Percentiles rank a stretch among this genome's conserved stretches.
Conservation (phyloP, 257 asterid species). For the Linderniella brevidens region DNA sequence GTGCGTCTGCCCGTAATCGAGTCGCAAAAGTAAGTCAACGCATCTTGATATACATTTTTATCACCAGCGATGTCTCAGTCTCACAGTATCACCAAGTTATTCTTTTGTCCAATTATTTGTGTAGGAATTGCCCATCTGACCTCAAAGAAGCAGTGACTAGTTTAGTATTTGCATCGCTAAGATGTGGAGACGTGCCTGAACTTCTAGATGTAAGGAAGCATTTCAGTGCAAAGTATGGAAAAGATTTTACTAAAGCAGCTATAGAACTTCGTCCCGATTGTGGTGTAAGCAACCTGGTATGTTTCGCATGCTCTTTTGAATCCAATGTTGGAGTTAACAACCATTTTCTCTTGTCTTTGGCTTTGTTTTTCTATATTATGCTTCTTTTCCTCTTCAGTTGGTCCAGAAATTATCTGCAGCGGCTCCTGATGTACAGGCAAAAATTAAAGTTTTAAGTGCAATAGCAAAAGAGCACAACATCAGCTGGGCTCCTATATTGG, state of each 20-base stretch:
- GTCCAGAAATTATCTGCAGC: conserved; percentile 78
- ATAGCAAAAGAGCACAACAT: conserved; percentile 76
- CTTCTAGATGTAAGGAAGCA: conserved; percentile 69
- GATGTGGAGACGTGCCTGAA: conserved; percentile 96
- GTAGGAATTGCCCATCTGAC: conserved; percentile 87
- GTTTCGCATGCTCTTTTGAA: conserved; percentile 9
- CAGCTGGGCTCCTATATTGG: conserved; percentile 59
- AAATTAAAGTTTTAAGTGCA: conserved; percentile 38
- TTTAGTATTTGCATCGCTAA: conserved; percentile 71
- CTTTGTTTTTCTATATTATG: neutral
- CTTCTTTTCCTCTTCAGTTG: conserved; percentile 27
- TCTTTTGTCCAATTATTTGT: conserved; percentile 9
- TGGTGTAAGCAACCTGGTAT: conserved; percentile 93
- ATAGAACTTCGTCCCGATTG: conserved; percentile 78
- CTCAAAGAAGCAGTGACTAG: conserved; percentile 92
- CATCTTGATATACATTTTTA: conserved; percentile 2
- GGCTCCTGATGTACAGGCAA: conserved; percentile 74
- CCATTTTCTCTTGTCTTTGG: conserved; percentile 5
- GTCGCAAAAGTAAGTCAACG: conserved; percentile 68
- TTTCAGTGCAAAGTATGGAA: conserved; percentile 72
- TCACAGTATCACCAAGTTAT: conserved; percentile 8
- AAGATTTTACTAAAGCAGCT: conserved; percentile 69
- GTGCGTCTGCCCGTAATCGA: conserved; percentile 80
- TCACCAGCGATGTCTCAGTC: conserved; percentile 1
- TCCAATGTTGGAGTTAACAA: neutral